Evolutionary conservation across 768 basidiomycete species (phyloP), one percentile per base, ranked within the genome.

Genomic region (Pholiota conissans): DNA sequence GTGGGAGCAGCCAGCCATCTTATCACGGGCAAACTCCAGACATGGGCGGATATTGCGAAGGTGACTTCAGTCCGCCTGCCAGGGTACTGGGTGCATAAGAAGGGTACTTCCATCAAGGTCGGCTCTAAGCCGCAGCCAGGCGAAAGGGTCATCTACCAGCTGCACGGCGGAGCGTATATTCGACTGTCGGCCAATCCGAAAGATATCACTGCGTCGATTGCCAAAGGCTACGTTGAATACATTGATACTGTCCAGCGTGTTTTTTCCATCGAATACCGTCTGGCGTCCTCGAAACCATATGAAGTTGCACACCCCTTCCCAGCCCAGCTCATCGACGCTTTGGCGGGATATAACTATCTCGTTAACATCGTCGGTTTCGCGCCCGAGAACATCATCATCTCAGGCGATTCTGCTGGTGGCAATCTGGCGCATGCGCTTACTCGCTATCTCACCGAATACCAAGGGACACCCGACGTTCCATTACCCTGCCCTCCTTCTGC

Each of bases 331-430:
- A 72, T 93, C 13, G 91, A 94, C 65, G 85, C 84, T 2, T 71
- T 93, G 9, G 82, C 87, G 1, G 90, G 86, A 6, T 94, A 92
- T 68, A 72, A 79, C 46, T 87, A 92, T 68, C 84, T 92, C 20
- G 76, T 88, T 30, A 74, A 80, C 49, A 71, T 65, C 8, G 72
- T 87, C 26, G 82, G 84, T 0, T 85, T 90, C 66, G 60, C 74
- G 1, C 81, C 89, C 0, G 68, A 73, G 16, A 73, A 89, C 63
- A 86, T 93, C 64, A 76, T 90, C 54, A 50, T 92, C 20, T 76
- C 76, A 18, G 91, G 91, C 2, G 90, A 93, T 66, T 92, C 88
- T 1, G 89, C 91, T 0, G 91, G 91, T 3, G 91, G 79, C 4
- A 89, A 92, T 69, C 81, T 92, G 26, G 83, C 84, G 0, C 76